These are phyloP conservation scores for Cystobasidiopsis lactophilus DNA, from an alignment of 768 basidiomycete species.

Conservation along the genomic window DNA sequence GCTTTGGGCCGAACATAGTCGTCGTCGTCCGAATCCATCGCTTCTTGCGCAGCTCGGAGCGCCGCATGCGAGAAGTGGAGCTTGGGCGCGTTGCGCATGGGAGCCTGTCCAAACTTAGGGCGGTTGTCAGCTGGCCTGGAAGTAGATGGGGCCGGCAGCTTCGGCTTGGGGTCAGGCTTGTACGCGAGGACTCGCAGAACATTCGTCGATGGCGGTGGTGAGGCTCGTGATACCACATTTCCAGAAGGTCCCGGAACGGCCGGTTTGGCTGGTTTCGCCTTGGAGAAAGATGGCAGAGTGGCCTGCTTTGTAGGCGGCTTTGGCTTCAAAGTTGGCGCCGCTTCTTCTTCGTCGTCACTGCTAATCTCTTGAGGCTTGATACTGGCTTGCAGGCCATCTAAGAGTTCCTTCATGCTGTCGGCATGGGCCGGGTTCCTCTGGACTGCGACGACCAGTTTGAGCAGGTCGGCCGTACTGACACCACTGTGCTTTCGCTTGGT, in stretches of 20 bases:
- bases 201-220: no score
- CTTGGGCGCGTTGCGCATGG: slow-evolving; percentile 3
- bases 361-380: no score
- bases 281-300: not conserved
- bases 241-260: no score
- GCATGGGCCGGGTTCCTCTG: slow-evolving; percentile 7
- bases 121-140: not conserved
- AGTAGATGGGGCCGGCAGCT: no score
- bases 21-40: not conserved
- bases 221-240: no score
- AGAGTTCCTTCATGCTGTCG: not conserved
- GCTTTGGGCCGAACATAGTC: no score
- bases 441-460: slow-evolving; percentile 14
- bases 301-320: not conserved
- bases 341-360: not conserved
- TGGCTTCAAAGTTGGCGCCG: not conserved
- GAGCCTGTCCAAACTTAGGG: slow-evolving; percentile 1
- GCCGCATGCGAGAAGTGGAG: slow-evolving; percentile 5
- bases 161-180: no score
- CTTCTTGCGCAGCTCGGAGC: slow-evolving; percentile 2
- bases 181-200: no score
- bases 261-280: not conserved
- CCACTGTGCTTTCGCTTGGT: slow-evolving; percentile 6
- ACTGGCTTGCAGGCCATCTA: no score
- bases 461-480: slow-evolving; percentile 13